Base-by-base conservation (phyloP, 2,329 filamentous ascomycete genomes). In the Thelonectria discophora region DNA sequence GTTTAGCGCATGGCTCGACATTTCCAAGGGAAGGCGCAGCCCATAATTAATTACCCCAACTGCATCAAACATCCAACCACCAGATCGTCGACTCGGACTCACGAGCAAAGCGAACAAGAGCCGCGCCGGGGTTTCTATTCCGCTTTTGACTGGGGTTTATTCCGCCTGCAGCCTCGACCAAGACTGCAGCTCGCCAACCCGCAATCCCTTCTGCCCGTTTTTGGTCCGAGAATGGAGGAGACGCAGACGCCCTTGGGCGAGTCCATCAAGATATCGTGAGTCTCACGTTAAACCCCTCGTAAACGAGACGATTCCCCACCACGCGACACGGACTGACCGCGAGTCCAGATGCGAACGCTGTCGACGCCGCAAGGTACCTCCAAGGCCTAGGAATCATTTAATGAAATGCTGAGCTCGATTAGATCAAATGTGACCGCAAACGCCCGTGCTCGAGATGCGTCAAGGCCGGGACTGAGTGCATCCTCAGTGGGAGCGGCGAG, bases 391-490 rank as follows among this genome's bases (percentile, higher is more conserved):
- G 24, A 50, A 27, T 20, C 7, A 17, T 18, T 3, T 2, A 10
- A 17, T 7, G 39, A 2, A 5, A 34, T 24, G 5, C 6, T 13
- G 17, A n/a, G 27, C 48, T 63, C 12, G 13, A 24, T 50, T 49
- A 85, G 77, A 80, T 86, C 39, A 86, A 84, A 75, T 86, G 84
- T 69, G 80, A 85, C 68, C 80, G 83, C 3, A 78, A 78, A 47
- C 73, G 78, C 13, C 84, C 84, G 12, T 86, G 84, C 66, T 79
- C 78, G 32, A 80, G 80, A 61, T 86, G 84, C 65, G 69, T 74
- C 66, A 78, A 79, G 65, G 77, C 77, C 7, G 74, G 75, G 18
- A 76, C 74, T 9, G 75, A 79, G 46, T 81, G 79, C 62, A 72
- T 75, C n/a, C 72, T 77, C 20, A 76, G 73, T 34, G 77, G 78